Base-by-base conservation (phyloP, 2,329 filamentous ascomycete genomes). In the Thelonectria rubi region DNA sequence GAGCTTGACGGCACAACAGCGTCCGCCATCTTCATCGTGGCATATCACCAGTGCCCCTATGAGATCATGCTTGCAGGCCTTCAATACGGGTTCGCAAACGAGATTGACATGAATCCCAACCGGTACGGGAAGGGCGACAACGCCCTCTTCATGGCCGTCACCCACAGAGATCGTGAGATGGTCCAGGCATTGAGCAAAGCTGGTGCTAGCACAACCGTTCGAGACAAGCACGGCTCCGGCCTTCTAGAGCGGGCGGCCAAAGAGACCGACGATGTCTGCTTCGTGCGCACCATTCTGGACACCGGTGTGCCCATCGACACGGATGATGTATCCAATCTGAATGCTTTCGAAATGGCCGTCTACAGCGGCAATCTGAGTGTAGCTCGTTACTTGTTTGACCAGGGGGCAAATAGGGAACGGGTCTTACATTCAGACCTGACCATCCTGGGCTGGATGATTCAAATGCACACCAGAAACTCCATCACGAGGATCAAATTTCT, bases 81-180 rank as follows among this genome's bases (percentile, higher is more conserved):
- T 11, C 46, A 49, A n/a, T 11, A 12, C 3, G 46, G 26, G 7
- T 34, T 49, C 15, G 20, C 20, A 24, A 34, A 49, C 15, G 46
- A 49, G 26, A 49, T 49, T 18, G 46, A 49, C n/a, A 9, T 32
- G 30, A 49, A 32, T 40, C 37, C 37, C 37, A 40, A 40, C 12
- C 3, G n/a, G 37, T 17, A 40, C 37, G 37, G 7, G 24, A 34
- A 32, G 6, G 24, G 26, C 3, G 46, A 24, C 26, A 26, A 12
- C 3, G 26, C 26, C 10, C 20, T 49, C 24, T 49, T 49, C 46
- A 17, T 34, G 46, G 46, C 46, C 12, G 32, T 49, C 46, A 49
- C 11, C 15, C 46, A 49, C 46, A n/a, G 17, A 8, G 46, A 49
- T n/a, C 46, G 26, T 10, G 46, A 24, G 10, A 49, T 49, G 46